Evolutionary conservation across 225 moss, liverwort and hornwort species (phyloP), one percentile per base, ranked within the genome.

Genomic region (Thuidium tamariscinum): DNA sequence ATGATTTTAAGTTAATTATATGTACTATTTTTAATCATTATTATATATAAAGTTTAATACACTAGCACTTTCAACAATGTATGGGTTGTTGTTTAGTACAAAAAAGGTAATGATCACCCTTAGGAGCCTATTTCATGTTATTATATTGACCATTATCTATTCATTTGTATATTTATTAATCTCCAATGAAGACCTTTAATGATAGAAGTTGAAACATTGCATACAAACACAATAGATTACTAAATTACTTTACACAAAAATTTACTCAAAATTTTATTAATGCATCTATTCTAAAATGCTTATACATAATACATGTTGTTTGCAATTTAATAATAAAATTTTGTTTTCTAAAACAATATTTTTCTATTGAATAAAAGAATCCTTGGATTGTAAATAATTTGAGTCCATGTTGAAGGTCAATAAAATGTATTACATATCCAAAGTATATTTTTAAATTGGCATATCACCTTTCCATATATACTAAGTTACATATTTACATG

Each of bases 261-360:
- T 27, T 16, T 27, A 12, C 2, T 27, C 9, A 42, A 42, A 70
- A 42, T 27, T 42, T 70, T 70, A 27, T 27, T 27, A 26, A 16
- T 70, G 1, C 16, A 44, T 70, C 27, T 42, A 41, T 69, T 27
- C 5, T 70, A 15, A 26, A 70, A 14, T 42, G 16, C 15, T 2
- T 41, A 26, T 3, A 42, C 16, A 42, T 9, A 9, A 41, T 4
- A 22, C 12, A 25, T 39, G 1, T 44, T 70, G 5, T 70, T 15
- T 0, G 0, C 5, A 44, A 27, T 5, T 16, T 8, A 42, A 44
- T 16, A 1, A 9, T 9, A 16, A 42, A 25, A 2, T 69, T 23
- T 3, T 39, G 0, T 11, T 23, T 68, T 39, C 2, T 23, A 39
- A 23, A 23, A n/a, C 0, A n/a, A 65, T 4, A 20, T 11, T 66